A percentile compares a stretch with the other conserved stretches of the same genome.
Evolutionary conservation across 192 early-diverging fungal species (phyloP).

Genomic region (Allomyces arbusculus): DNA sequence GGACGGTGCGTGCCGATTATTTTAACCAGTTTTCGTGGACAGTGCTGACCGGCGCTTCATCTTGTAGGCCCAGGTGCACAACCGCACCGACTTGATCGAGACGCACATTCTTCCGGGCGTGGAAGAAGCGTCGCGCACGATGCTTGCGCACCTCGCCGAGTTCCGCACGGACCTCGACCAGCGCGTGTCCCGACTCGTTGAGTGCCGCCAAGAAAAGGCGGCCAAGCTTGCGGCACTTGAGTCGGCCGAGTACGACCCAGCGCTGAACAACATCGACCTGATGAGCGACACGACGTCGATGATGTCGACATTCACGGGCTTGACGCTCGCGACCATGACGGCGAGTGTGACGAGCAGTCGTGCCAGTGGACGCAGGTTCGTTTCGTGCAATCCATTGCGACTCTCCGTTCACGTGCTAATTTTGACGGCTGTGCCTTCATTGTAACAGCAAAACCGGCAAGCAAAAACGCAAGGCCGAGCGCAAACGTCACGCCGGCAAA

Average conservation of each 20-base stretch:
- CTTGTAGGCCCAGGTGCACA: conserved; percentile 23
- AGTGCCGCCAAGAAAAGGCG: conserved; percentile 33
- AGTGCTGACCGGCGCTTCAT: neutral
- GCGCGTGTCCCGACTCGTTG: conserved; percentile 30
- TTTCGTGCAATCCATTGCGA: neutral
- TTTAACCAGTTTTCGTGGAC: too few species aligned
- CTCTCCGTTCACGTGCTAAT: conserved; percentile 1
- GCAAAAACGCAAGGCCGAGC: conserved; percentile 44
- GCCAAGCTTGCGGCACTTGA: conserved; percentile 7
- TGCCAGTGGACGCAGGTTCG: conserved; percentile 5
- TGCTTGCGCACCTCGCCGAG: conserved; percentile 19
- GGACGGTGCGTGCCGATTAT: conserved; percentile 19
- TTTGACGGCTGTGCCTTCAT: neutral
- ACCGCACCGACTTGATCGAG: conserved; percentile 50
- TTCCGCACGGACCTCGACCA: conserved; percentile 30
- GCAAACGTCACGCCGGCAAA: conserved; percentile 66
- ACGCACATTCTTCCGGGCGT: conserved; percentile 49
- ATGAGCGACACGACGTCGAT: conserved; percentile 90
- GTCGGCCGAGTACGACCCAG: conserved; percentile 14
- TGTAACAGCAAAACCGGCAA: conserved; percentile 41
- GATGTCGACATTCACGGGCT: conserved; percentile 66
- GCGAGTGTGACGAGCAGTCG: conserved; percentile 29
- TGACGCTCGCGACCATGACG: conserved; percentile 41
- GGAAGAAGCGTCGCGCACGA: conserved; percentile 12
- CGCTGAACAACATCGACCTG: conserved; percentile 73